These are phyloP conservation scores for Paratinospora sagittata DNA, from an alignment of 164 flowering plant species.

Conservation along the genomic window DNA sequence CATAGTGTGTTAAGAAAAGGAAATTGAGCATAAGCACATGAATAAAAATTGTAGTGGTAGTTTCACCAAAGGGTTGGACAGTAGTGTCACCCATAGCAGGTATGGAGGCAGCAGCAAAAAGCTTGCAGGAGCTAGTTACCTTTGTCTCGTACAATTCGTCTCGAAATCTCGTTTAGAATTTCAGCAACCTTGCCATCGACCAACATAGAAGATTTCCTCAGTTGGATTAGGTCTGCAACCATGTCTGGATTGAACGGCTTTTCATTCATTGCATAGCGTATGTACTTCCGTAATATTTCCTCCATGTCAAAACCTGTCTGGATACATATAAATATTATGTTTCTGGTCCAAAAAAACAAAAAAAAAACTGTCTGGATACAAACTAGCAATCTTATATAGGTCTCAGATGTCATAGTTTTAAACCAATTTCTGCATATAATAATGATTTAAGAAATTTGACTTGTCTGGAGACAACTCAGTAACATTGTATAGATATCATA, in stretches of 20 bases:
- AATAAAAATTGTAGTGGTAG: not conserved
- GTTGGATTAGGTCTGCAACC: slow-evolving; percentile 62
- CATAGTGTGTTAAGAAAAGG: not conserved
- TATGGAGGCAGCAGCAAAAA: not conserved
- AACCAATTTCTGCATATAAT: too few relatives aligned
- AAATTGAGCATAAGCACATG: not conserved
- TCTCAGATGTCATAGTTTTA: too few relatives aligned
- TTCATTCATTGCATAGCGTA: slow-evolving; percentile 86
- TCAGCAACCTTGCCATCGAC: slow-evolving; percentile 71
- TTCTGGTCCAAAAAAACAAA: too few relatives aligned
- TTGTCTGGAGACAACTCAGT: too few relatives aligned
- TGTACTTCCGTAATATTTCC: slow-evolving; percentile 82
- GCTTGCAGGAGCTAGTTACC: slow-evolving; percentile 32
- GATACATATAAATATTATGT: slow-evolving; percentile 10
- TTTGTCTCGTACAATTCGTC: slow-evolving; percentile 76
- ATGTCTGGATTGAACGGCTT: slow-evolving; percentile 69
- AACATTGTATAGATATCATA: slow-evolving; percentile 10
- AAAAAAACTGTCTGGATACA: too few relatives aligned
- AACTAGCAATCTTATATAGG: too few relatives aligned
- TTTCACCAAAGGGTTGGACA: too few relatives aligned
- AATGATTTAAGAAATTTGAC: too few relatives aligned
- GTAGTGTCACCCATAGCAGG: not conserved
- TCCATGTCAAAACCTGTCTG: slow-evolving; percentile 89
- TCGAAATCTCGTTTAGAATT: slow-evolving; percentile 74
- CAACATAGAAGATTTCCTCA: slow-evolving; percentile 70